Evolutionary conservation across 768 basidiomycete species (phyloP), one percentile per base, ranked within the genome.

Genomic region (Tricholoma matsutake): DNA sequence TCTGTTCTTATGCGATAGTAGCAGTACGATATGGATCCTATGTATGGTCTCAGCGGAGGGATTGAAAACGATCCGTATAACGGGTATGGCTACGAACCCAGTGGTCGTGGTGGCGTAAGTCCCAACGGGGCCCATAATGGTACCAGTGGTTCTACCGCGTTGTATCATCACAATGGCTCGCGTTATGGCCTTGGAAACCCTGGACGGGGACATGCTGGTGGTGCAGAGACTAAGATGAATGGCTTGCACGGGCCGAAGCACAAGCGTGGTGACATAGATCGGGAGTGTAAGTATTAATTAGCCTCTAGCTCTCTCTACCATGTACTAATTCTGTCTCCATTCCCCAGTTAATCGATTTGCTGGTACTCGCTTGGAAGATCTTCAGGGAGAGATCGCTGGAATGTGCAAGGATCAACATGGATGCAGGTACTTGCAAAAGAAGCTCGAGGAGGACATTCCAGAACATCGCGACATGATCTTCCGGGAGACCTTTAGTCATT

Each of bases 391-490:
- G 75, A 96, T 99, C 61, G 87, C 94, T 13, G 80, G 86, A 0
- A 76, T 99, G 16, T 98, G 97, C 85, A 98, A 98, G 73, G 97
- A 99, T 75, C 97, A 99, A 75, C 96, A 98, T 74, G 97, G 97
- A 2, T 99, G 97, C 71, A 86, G 97, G 35, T 99, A 98, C 72
- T 78, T 99, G 60, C 97, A 99, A 77, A 98, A 98, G 86, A 98
- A 98, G 76, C 83, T 99, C 25, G 97, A 99, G 73, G 97, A 99
- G 71, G 93, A 92, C 58, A 86, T 90, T 61, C 84, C 96, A 4
- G 96, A 96, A 72, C 96, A 99, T 75, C 86, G 97, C 57, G 97
- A 99, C 70, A 96, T 98, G 92, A 99, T 99, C 72, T 99, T 98
- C 84, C 86, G 91, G 61, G 97, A 99, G 79, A 98, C 96, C 1